These are phyloP conservation scores for Serendipita sp. DNA, from an alignment of 768 basidiomycete genomes.

Conservation along the genomic window DNA sequence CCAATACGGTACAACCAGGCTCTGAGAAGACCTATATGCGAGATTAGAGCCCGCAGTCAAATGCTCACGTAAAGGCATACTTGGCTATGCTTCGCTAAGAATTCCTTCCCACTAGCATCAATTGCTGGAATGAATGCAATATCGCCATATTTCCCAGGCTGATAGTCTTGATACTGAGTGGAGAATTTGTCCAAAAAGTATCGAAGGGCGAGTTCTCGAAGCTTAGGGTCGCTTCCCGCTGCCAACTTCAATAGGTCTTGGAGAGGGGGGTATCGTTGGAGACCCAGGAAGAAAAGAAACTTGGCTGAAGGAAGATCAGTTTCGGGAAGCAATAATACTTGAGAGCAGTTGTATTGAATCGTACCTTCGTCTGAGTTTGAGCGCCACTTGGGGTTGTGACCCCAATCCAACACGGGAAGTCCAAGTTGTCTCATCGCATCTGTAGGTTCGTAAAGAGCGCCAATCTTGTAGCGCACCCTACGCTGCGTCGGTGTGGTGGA, in stretches of 20 bases:
- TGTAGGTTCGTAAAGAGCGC: conserved; percentile 72
- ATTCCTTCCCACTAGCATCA: conserved; percentile 29
- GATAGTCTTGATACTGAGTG: conserved; percentile 43
- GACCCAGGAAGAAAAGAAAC: conserved; percentile 56
- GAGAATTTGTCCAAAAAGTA: conserved; percentile 68
- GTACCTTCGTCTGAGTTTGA: conserved; percentile 73
- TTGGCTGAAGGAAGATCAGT: conserved; percentile 37
- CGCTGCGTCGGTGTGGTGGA: not conserved
- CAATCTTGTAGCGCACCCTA: conserved; percentile 37
- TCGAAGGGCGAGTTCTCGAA: conserved; percentile 49
- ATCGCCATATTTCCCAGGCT: conserved; percentile 36
- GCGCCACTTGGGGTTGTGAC: conserved; percentile 60
- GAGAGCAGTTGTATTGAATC: conserved; percentile 4
- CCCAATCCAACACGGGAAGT: conserved; percentile 83
- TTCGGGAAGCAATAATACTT: not conserved
- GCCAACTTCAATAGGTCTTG: conserved; percentile 53
- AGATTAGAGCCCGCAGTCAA: not conserved
- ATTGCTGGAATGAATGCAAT: conserved; percentile 69
- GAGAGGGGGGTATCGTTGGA: conserved; percentile 54
- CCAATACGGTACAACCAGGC: conserved; percentile 53
- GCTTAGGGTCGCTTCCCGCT: conserved; percentile 33
- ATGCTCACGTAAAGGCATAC: conserved; percentile 23
- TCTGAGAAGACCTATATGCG: conserved; percentile 50
- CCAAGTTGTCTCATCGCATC: conserved; percentile 55
- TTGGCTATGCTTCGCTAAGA: conserved; percentile 48